Evolutionary conservation across 116 monocot species (phyloP).

Genomic region (Trichopus zeylanicus): DNA sequence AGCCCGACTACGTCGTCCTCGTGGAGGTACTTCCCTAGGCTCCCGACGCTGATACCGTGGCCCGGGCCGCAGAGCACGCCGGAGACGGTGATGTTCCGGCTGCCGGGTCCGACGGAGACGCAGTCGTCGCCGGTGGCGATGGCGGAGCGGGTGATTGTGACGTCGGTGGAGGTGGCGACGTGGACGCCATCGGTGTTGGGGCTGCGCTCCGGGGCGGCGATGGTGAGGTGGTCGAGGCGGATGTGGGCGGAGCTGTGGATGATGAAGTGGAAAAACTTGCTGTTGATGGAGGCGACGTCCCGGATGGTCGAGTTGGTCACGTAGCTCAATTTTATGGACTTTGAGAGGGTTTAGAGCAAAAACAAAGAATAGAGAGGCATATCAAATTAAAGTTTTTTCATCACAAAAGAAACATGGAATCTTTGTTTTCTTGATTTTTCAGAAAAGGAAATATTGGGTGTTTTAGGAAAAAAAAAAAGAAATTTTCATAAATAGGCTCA

Average conservation of each 20-base stretch:
- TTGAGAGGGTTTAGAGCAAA: neutral
- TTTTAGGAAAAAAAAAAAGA: too few relatives aligned
- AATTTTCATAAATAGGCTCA: too few relatives aligned
- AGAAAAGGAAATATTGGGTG: neutral
- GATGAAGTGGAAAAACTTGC: constrained; percentile 5
- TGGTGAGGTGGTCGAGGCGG: neutral
- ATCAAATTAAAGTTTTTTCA: neutral
- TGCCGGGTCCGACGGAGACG: constrained; percentile 3
- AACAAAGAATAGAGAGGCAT: neutral
- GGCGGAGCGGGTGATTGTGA: neutral
- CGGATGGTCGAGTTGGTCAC: neutral
- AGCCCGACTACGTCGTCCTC: neutral
- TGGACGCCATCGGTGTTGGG: constrained; percentile 12
- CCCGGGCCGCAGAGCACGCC: constrained; percentile 4
- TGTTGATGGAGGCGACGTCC: neutral
- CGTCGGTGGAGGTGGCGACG: neutral
- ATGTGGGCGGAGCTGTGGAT: neutral
- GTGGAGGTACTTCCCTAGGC: neutral
- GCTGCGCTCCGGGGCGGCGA: neutral
- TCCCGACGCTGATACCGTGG: constrained; percentile 7
- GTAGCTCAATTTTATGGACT: neutral
- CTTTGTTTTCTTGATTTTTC: neutral
- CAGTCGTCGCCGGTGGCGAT: constrained; percentile 8
- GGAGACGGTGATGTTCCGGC: neutral
- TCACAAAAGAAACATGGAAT: neutral